Conservation (phyloP, 805 yeast genomes). For the Hanseniaspora occidentalis region DNA sequence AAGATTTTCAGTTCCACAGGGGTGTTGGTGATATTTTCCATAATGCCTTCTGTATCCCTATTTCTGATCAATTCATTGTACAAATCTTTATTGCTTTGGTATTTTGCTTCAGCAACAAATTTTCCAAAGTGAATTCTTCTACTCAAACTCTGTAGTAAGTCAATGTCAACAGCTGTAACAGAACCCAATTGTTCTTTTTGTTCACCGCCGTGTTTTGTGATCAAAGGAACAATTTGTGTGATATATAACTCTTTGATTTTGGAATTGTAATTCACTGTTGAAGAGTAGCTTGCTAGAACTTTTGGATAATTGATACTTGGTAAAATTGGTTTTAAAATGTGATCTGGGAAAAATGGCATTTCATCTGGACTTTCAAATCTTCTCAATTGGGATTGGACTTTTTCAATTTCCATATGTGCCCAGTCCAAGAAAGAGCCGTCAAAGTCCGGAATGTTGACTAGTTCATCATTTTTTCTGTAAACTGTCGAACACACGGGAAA, state of each 20-base stretch:
- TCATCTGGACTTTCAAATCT: slow-evolving; percentile 94
- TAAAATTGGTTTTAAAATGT: slow-evolving; percentile 51
- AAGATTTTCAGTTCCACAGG: slow-evolving; percentile 80
- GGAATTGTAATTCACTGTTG: slow-evolving; percentile 63
- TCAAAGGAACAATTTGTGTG: slow-evolving; percentile 58
- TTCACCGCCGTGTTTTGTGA: slow-evolving; percentile 55
- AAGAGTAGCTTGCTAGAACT: slow-evolving; percentile 60
- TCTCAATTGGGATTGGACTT: slow-evolving; percentile 64
- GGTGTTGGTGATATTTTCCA: slow-evolving; percentile 69
- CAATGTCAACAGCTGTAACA: slow-evolving; percentile 74
- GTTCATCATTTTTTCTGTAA: slow-evolving; percentile 40
- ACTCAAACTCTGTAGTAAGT: slow-evolving; percentile 74
- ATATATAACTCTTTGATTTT: slow-evolving; percentile 61
- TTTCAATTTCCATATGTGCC: slow-evolving; percentile 67
- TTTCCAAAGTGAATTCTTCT: slow-evolving; percentile 94
- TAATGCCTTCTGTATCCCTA: slow-evolving; percentile 60
- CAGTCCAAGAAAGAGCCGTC: slow-evolving; percentile 81
- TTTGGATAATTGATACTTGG: slow-evolving; percentile 74
- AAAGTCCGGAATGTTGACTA: slow-evolving; percentile 48
- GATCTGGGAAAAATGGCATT: slow-evolving; percentile 71
- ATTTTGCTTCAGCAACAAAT: slow-evolving; percentile 95
- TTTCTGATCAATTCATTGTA: slow-evolving; percentile 54
- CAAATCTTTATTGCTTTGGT: slow-evolving; percentile 47
- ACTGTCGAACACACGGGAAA: slow-evolving; percentile 65
- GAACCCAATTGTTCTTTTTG: slow-evolving; percentile 83